Conservation (phyloP, 2,329 filamentous ascomycete species). For the Aspergillus calidoustus region DNA sequence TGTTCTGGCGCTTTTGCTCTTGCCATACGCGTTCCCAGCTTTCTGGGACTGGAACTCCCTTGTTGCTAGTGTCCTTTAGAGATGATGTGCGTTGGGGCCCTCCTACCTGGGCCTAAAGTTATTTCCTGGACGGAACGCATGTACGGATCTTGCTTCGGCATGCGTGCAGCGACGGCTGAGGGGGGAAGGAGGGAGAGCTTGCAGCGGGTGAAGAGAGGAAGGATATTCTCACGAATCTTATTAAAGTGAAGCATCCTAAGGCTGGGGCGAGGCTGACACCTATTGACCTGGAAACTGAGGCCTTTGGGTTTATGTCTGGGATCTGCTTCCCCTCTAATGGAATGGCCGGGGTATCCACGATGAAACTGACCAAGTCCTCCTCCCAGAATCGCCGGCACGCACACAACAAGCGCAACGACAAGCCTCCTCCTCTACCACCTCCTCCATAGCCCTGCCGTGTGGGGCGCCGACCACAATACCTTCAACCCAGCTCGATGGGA, state of each 20-base stretch:
- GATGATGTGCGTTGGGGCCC: no score
- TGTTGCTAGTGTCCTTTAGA: no score
- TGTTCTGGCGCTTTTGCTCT: no score
- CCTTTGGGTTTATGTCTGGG: conserved; percentile 44
- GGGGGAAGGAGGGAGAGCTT: conserved; percentile 35
- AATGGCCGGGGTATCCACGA: no score
- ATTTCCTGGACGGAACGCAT: conserved; percentile 28
- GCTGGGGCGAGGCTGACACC: conserved; percentile 36
- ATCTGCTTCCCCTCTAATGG: no score
- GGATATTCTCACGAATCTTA: no score
- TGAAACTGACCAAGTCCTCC: no score
- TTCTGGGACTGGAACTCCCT: no score
- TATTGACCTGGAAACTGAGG: conserved; percentile 40
- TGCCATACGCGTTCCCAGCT: no score
- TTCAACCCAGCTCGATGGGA: conserved; percentile 38
- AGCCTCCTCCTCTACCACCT: conserved; percentile 39
- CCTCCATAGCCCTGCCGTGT: conserved; percentile 37
- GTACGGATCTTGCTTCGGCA: conserved; percentile 15
- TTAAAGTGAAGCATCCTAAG: conserved; percentile 41
- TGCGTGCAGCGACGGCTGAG: conserved; percentile 5
- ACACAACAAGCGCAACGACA: conserved; percentile 38
- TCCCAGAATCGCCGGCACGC: conserved; percentile 40
- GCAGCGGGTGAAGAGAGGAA: no score
- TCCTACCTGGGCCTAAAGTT: no score
- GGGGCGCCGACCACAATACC: conserved; percentile 39